phyloP scores from a whole-genome alignment of 768 basidiomycete genomes.

The Symmetrospora coprosmae region DNA sequence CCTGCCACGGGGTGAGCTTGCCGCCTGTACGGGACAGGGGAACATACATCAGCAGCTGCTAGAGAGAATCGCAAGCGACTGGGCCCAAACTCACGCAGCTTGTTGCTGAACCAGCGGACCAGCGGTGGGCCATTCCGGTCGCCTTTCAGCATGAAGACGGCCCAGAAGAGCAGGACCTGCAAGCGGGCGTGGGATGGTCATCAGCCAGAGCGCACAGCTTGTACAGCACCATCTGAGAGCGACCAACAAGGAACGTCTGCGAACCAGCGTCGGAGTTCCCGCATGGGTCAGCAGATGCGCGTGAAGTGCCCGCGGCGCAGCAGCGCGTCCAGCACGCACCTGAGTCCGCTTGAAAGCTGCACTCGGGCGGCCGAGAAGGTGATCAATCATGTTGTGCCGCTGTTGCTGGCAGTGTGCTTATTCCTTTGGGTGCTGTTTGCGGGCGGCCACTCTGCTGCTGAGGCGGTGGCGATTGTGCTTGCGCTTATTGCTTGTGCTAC shows the following conservation, averaged over 20 bases:
- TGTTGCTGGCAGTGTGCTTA: no score
- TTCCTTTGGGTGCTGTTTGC: no score
- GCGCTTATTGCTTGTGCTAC: no score
- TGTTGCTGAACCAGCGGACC: constrained; percentile 10
- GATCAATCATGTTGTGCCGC: constrained; percentile 20
- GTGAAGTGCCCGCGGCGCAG: background rate
- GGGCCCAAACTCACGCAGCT: background rate
- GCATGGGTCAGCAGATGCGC: background rate
- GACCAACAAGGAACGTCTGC: no score
- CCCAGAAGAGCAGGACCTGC: constrained; percentile 53
- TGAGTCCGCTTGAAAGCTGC: constrained; percentile 16
- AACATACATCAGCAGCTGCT: background rate
- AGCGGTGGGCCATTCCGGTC: constrained; percentile 49
- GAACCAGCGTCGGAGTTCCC: no score
- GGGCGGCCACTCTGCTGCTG: no score
- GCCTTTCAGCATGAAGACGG: constrained; percentile 63
- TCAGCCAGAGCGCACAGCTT: no score
- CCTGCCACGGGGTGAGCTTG: constrained; percentile 93
- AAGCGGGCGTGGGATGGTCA: background rate
- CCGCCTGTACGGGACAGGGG: background rate
- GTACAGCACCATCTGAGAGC: no score
- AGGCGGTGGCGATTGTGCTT: no score
- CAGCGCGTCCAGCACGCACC: constrained; percentile 1
- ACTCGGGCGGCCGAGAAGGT: constrained; percentile 17
- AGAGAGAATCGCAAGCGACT: background rate